Percentiles rank a stretch among this genome's conserved stretches.
phyloP scores from a whole-genome alignment of 2,329 filamentous ascomycete species.

The Fusarium agapanthi region DNA sequence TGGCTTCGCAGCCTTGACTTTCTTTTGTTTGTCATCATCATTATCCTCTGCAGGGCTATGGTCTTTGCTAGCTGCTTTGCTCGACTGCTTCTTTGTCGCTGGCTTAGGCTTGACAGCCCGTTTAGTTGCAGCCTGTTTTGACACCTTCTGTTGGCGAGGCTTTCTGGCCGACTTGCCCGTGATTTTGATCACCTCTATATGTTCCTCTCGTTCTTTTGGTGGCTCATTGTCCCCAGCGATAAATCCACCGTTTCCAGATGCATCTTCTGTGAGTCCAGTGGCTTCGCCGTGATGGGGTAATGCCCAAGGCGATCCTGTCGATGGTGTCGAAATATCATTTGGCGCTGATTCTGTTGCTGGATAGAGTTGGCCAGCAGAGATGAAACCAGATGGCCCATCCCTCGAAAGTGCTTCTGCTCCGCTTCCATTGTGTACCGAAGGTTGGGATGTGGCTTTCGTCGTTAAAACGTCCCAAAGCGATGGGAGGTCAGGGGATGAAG shows the following conservation, averaged over 20 bases:
- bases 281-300: neutral
- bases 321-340: neutral
- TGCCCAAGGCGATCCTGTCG: neutral
- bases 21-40: conserved; percentile 48
- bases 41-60: neutral
- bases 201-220: conserved; percentile 5
- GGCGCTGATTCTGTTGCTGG: conserved; percentile 43
- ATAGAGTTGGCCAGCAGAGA: conserved; percentile 53
- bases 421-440: conserved; percentile 49
- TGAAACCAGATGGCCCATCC: conserved; percentile 50
- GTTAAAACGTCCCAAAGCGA: conserved; percentile 59
- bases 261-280: neutral
- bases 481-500: conserved; percentile 66
- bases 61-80: neutral
- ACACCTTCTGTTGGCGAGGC: conserved; percentile 26
- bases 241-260: neutral
- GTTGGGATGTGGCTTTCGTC: conserved; percentile 46
- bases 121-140: conserved; percentile 25
- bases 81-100: neutral
- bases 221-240: neutral
- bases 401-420: conserved; percentile 50
- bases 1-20: conserved; percentile 26
- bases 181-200: conserved; percentile 39
- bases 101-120: conserved; percentile 2
- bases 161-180: conserved; percentile 25